phyloP scores from a whole-genome alignment of 164 flowering plant species.

The Buxus sempervirens region DNA sequence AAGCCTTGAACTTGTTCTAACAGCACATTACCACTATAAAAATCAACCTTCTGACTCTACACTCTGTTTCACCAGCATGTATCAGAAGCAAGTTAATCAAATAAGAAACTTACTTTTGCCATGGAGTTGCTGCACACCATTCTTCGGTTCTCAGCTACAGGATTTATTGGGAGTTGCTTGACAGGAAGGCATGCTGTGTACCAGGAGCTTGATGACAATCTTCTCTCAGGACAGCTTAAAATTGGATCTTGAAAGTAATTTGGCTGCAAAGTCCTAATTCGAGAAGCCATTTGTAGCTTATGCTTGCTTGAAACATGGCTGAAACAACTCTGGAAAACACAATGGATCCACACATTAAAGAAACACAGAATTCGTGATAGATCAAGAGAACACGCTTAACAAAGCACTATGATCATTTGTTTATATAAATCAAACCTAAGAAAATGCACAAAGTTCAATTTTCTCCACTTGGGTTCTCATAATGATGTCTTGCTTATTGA shows the following conservation, averaged over 20 bases:
- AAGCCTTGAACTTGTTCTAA: too few relatives aligned
- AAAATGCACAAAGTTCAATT: background rate
- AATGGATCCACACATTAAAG: background rate
- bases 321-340: slow-evolving; percentile 20
- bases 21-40: too few relatives aligned
- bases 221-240: slow-evolving; percentile 8
- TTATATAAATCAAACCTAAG: background rate
- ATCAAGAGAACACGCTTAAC: background rate
- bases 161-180: slow-evolving; percentile 15
- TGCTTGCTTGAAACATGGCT: slow-evolving; percentile 8
- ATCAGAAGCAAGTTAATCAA: background rate
- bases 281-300: slow-evolving; percentile 11
- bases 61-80: background rate
- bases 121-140: slow-evolving; percentile 34
- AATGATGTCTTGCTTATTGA: too few relatives aligned
- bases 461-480: too few relatives aligned
- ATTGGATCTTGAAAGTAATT: slow-evolving; percentile 9
- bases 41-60: too few relatives aligned
- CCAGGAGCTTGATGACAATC: slow-evolving; percentile 23
- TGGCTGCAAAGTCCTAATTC: background rate
- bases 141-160: slow-evolving; percentile 22
- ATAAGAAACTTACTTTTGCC: slow-evolving; percentile 29
- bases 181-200: slow-evolving; percentile 22
- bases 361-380: background rate
- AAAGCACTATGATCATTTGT: background rate